Evolutionary conservation across 2,329 filamentous ascomycete species (phyloP).

Genomic region (Hymenoscyphus albidus): DNA sequence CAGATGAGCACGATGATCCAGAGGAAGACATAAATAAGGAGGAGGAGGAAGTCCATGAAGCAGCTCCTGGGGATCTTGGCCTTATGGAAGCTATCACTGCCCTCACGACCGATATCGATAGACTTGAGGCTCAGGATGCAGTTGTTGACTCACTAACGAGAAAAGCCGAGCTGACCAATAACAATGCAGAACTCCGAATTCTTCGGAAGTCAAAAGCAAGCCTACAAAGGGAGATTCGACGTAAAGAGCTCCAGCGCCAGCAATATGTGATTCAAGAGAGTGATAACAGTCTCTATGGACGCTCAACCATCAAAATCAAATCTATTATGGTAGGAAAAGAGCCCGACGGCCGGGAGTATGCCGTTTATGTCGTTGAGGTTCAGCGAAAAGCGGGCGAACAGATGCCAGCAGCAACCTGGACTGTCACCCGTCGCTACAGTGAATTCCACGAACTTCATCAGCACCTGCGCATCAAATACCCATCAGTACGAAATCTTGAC

Average conservation of each 20-base stretch:
- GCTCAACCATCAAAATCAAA: conserved; percentile 84
- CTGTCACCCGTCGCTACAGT: conserved; percentile 87
- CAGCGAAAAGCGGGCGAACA: conserved; percentile 86
- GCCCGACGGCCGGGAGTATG: conserved; percentile 88
- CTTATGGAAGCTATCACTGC: conserved; percentile 87
- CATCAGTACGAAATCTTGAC: conserved; percentile 82
- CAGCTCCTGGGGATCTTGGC: conserved; percentile 89
- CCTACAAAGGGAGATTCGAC: conserved; percentile 82
- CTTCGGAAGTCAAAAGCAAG: conserved; percentile 91
- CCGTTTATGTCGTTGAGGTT: conserved; percentile 90
- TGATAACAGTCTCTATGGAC: conserved; percentile 93
- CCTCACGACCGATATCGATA: conserved; percentile 87
- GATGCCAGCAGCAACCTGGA: conserved; percentile 95
- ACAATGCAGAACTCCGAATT: conserved; percentile 87
- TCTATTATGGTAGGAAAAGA: conserved; percentile 90
- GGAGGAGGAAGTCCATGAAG: conserved; percentile 82
- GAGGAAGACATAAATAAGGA: conserved; percentile 53
- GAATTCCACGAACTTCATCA: conserved; percentile 97
- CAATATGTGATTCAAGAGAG: conserved; percentile 98
- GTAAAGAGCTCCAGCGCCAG: conserved; percentile 92
- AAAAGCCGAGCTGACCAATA: conserved; percentile 96
- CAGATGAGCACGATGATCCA: conserved; percentile 78
- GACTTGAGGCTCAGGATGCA: conserved; percentile 79
- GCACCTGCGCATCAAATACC: conserved; percentile 76
- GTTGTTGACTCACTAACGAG: conserved; percentile 87